Conservation (phyloP, 768 basidiomycete species). For the Hygrophorus russula region DNA sequence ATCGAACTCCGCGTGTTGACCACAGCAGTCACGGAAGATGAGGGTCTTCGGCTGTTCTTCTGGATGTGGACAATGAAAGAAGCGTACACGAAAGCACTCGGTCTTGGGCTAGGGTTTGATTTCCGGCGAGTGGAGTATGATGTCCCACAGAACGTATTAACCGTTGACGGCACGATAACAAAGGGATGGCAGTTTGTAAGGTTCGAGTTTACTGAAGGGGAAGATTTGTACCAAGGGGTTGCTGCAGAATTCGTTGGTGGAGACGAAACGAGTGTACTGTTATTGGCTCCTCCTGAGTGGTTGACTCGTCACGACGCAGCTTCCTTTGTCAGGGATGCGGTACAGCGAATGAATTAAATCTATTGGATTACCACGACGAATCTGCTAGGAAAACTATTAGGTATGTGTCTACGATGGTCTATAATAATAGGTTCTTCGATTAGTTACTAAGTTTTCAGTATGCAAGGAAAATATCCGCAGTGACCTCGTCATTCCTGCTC, state of each 20-base stretch:
- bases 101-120: constrained; percentile 74
- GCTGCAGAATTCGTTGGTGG: constrained; percentile 52
- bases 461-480: constrained; percentile 21
- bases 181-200: constrained; percentile 60
- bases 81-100: constrained; percentile 84
- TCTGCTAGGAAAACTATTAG: background rate
- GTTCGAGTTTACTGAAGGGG: constrained; percentile 38
- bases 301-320: constrained; percentile 35
- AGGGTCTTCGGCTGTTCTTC: constrained; percentile 55
- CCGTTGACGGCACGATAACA: constrained; percentile 46
- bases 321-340: constrained; percentile 35
- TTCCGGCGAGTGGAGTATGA: constrained; percentile 70
- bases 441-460: constrained; percentile 13
- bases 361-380: background rate
- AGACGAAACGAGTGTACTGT: constrained; percentile 18
- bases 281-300: constrained; percentile 21
- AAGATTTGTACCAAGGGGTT: constrained; percentile 53
- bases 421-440: no score
- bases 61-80: constrained; percentile 90
- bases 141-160: constrained; percentile 34
- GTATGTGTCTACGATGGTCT: no score
- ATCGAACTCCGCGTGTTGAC: constrained; percentile 29
- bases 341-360: constrained; percentile 23
- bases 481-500: constrained; percentile 18
- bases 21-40: constrained; percentile 29